Conservation (phyloP, 2,329 filamentous ascomycete genomes). For the Monilinia aucupariae region DNA sequence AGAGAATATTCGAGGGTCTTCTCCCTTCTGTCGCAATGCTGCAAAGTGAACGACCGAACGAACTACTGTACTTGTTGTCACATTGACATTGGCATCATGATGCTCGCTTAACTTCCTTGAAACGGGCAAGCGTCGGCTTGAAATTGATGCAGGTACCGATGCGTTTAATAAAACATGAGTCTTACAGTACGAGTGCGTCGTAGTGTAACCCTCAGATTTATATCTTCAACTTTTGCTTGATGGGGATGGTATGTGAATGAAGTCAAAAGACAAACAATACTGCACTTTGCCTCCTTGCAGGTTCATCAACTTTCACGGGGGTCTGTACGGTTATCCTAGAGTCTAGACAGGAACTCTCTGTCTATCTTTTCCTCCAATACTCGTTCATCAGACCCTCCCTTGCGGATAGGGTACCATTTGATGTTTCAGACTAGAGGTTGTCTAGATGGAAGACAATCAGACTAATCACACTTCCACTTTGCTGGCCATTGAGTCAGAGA, state of each 20-base stretch:
- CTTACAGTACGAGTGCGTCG: too few relatives aligned
- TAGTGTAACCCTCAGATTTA: not conserved
- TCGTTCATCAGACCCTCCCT: not conserved
- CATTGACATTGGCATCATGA: conserved; percentile 12
- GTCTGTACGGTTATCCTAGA: not conserved
- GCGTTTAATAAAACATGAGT: conserved; percentile 16
- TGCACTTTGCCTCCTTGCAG: not conserved
- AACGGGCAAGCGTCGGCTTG: conserved; percentile 10
- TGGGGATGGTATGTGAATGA: not conserved
- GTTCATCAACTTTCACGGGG: not conserved
- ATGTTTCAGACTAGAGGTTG: not conserved
- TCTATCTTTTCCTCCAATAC: not conserved
- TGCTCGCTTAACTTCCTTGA: conserved; percentile 13
- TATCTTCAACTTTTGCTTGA: not conserved
- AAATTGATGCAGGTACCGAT: conserved; percentile 18
- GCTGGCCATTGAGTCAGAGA: not conserved
- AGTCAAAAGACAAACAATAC: not conserved
- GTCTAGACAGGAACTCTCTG: not conserved
- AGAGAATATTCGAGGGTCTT: conserved; percentile 8
- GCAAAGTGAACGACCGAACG: too few relatives aligned
- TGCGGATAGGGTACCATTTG: not conserved
- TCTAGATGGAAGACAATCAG: not conserved
- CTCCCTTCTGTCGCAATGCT: not conserved
- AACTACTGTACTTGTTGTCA: conserved; percentile 14
- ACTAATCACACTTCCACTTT: not conserved